Evolutionary conservation across 75 land plant species (phyloP).

Genomic region (Cunninghamia lanceolata): DNA sequence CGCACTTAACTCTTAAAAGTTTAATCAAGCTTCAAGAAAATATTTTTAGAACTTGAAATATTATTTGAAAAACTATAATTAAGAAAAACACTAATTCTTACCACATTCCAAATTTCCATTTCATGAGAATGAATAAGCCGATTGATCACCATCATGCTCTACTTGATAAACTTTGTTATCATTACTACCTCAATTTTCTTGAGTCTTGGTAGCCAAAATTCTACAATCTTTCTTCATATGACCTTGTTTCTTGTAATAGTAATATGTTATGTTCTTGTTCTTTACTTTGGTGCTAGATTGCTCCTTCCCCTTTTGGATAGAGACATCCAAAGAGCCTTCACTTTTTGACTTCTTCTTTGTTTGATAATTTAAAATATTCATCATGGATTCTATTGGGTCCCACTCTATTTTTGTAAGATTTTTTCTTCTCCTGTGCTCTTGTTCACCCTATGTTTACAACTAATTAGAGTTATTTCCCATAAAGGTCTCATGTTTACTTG

Average conservation of each 20-base stretch:
- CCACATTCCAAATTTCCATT: neutral
- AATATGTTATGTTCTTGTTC: neutral
- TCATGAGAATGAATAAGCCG: neutral
- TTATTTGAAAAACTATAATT: no score
- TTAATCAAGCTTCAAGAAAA: no score
- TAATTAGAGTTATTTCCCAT: no score
- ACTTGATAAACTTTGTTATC: neutral
- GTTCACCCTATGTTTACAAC: no score
- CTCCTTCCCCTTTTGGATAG: neutral
- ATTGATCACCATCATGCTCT: neutral
- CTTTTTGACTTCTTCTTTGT: neutral
- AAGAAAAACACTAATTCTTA: no score
- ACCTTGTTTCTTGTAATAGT: neutral
- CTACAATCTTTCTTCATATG: neutral
- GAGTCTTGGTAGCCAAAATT: neutral
- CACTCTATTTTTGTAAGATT: no score
- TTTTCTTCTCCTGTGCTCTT: no score
- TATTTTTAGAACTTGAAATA: no score
- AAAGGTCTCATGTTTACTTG: no score
- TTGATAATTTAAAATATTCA: no score
- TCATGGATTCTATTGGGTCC: no score
- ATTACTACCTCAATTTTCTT: neutral
- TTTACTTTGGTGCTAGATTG: neutral
- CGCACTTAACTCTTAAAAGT: no score
- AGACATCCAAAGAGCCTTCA: neutral